Evolutionary conservation across 768 basidiomycete species (phyloP), one percentile per base, ranked within the genome.

Genomic region (Ephemerocybe angulata): DNA sequence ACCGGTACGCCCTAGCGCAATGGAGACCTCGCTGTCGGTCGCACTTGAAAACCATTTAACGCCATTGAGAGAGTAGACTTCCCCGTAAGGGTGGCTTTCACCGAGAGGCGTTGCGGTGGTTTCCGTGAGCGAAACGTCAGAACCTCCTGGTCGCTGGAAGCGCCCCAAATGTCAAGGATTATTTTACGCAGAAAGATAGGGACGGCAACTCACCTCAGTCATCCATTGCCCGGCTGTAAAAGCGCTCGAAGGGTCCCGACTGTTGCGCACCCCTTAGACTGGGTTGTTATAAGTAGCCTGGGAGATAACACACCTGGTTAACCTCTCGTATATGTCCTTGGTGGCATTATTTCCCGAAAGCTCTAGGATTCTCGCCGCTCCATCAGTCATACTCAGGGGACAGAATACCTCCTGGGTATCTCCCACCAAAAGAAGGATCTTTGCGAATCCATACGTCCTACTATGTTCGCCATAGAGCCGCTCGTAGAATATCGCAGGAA

Each of bases 41-140:
- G 90, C 90, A 60, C 86, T 88, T 15, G 88, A 89, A 67, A 90
- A 90, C 88, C 88, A 90, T 70, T 90, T 90, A 66, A 90, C 81
- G 3, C 88, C 87, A 58, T 89, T 72, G 21, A 90, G 66, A 19
- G 63, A 71, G 65, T 87, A 87, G 47, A 74, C 68, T 2, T 78
- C 71, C 19, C 86, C 86, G 53, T 80, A 72, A 5, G 38, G 52
- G 53, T 72, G 64, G 1, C 55, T 57, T 31, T 70, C 63, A 6
- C 71, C 66, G 0, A 73, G 66, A 2, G 74, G 65, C 24, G 62
- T 63, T 1, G 87, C 88, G 0, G 72, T 72, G 1, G 87, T 90
- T 65, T 90, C 88, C 1, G 85, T 87, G 50, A 82, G 78, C 3
- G 86, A 87, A 12, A 90, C 81, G 61, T 90, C 88, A 10, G 87